These are phyloP conservation scores for Cladobotryum protrusum DNA, from an alignment of 2,329 filamentous ascomycete species.

Conservation along the genomic window DNA sequence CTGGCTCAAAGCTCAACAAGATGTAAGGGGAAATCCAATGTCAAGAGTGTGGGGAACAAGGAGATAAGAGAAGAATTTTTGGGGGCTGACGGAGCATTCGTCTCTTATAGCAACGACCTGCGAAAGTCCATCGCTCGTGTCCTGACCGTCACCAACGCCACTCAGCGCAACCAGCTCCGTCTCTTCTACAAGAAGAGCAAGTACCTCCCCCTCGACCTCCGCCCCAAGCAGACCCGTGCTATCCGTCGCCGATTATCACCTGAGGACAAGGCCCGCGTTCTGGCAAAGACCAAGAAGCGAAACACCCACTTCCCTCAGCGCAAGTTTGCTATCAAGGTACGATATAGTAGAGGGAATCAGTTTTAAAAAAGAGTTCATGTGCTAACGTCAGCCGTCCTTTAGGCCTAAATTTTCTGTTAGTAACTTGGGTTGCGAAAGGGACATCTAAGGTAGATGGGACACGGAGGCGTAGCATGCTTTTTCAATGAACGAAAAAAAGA, in stretches of 20 bases:
- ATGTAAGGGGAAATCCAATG: constrained; percentile 85
- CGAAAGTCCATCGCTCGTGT: constrained; percentile 99
- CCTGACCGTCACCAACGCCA: constrained; percentile 99
- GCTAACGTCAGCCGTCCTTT: background rate
- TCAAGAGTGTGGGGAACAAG: constrained; percentile 33
- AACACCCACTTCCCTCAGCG: constrained; percentile 93
- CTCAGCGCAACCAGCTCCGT: constrained; percentile 95
- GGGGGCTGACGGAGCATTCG: constrained; percentile 18
- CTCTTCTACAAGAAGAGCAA: constrained; percentile 99
- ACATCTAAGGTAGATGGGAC: constrained; percentile 30
- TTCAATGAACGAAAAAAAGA: constrained; percentile 13
- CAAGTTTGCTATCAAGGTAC: constrained; percentile 98
- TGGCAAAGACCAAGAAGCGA: constrained; percentile 97
- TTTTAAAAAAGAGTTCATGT: too few species aligned
- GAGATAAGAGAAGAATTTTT: background rate
- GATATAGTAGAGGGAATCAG: constrained; percentile 3
- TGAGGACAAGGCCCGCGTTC: constrained; percentile 76
- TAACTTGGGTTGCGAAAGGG: constrained; percentile 21
- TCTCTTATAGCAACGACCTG: constrained; percentile 74
- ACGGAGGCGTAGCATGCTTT: constrained; percentile 34
- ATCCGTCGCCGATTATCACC: constrained; percentile 92
- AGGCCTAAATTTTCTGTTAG: constrained; percentile 26
- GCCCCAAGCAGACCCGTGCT: constrained; percentile 95
- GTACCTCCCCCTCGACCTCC: constrained; percentile 97
- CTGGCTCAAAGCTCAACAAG: constrained; percentile 92